These are phyloP conservation scores for Metschnikowia borealis DNA, from an alignment of 805 yeast species.

Conservation along the genomic window DNA sequence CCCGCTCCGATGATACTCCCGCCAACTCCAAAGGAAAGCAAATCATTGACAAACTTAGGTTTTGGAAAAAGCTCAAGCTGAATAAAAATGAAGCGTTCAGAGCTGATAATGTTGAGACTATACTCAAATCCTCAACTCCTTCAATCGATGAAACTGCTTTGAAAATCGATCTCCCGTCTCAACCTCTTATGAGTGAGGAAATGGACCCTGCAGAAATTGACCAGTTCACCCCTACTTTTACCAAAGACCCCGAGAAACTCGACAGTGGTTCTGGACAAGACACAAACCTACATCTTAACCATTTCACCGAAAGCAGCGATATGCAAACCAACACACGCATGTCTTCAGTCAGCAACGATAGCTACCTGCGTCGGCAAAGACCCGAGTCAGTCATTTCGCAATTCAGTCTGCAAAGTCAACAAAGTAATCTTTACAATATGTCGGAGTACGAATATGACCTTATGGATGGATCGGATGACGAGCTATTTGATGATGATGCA, in stretches of 20 bases:
- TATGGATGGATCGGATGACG: slow-evolving; percentile 38
- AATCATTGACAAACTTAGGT: slow-evolving; percentile 32
- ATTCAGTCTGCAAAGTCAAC: slow-evolving; percentile 36
- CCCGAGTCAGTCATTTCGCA: slow-evolving; percentile 42
- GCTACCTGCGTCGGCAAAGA: slow-evolving; percentile 20
- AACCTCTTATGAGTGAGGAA: background rate
- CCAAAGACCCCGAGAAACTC: background rate
- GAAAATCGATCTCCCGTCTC: slow-evolving; percentile 5
- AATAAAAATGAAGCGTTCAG: slow-evolving; percentile 7
- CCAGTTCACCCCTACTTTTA: background rate
- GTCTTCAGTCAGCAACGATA: slow-evolving; percentile 9
- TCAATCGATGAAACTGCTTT: slow-evolving; percentile 1
- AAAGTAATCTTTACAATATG: slow-evolving; percentile 40
- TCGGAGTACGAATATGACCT: slow-evolving; percentile 41
- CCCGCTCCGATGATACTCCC: background rate
- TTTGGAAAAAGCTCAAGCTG: slow-evolving; percentile 30
- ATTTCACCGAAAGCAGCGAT: background rate
- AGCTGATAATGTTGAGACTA: background rate
- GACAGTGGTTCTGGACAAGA: background rate
- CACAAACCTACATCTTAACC: background rate
- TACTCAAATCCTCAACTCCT: background rate
- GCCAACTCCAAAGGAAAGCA: slow-evolving; percentile 19
- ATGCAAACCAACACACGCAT: background rate
- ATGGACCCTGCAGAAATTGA: background rate
- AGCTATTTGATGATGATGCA: slow-evolving; percentile 31